Percentiles rank a stretch among this genome's conserved stretches.
phyloP scores from a whole-genome alignment of 495 filamentous ascomycete species.

The Penicillium argentinense region DNA sequence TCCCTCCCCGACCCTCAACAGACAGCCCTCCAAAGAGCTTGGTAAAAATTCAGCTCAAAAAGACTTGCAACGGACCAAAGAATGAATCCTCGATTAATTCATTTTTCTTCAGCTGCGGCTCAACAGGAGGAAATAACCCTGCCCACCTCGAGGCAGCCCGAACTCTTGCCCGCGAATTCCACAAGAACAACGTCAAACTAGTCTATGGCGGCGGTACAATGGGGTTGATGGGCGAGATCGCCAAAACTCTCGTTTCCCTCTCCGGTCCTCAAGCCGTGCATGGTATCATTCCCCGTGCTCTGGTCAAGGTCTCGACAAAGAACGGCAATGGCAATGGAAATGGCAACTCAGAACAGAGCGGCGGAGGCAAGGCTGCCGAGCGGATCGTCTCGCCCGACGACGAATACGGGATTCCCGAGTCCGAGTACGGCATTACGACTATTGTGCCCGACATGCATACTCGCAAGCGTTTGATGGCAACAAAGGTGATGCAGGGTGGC shows the following conservation, averaged over 20 bases:
- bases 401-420: conserved; percentile 57
- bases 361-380: conserved; percentile 40
- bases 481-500: conserved; percentile 76
- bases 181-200: conserved; percentile 70
- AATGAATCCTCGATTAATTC: background rate
- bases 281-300: conserved; percentile 85
- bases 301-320: conserved; percentile 70
- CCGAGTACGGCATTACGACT: conserved; percentile 77
- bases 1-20: background rate
- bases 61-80: background rate
- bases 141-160: conserved; percentile 72
- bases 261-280: conserved; percentile 82
- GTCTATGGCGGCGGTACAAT: conserved; percentile 95
- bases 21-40: background rate
- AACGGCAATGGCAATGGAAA: conserved; percentile 17
- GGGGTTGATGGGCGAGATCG: conserved; percentile 92
- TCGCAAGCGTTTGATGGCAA: conserved; percentile 88
- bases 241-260: conserved; percentile 80
- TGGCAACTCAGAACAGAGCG: conserved; percentile 4
- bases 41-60: no score
- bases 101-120: conserved; percentile 60
- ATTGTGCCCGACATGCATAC: conserved; percentile 95
- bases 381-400: conserved; percentile 28
- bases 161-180: conserved; percentile 71
- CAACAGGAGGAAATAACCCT: conserved; percentile 67